A percentile compares a stretch with the other conserved stretches of the same genome.
phyloP scores from a whole-genome alignment of 2,329 filamentous ascomycete genomes.

The Albifimbria verrucaria region DNA sequence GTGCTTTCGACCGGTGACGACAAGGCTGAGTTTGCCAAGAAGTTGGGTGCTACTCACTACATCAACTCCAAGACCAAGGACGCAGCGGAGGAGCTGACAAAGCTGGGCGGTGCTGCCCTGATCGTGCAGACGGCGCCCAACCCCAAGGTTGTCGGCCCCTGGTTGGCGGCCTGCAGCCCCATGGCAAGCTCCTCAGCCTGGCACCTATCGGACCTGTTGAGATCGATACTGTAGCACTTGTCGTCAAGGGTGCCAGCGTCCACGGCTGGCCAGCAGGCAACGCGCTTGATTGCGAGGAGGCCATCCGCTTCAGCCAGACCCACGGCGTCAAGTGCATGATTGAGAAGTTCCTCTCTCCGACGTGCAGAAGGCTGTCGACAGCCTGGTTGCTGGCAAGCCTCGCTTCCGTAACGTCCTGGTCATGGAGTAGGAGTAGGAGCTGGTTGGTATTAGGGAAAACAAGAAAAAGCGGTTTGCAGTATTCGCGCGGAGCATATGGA shows the following conservation, averaged over 20 bases:
- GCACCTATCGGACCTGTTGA: constrained; percentile 46
- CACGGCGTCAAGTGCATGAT: constrained; percentile 64
- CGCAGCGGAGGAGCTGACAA: constrained; percentile 42
- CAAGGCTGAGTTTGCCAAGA: constrained; percentile 64
- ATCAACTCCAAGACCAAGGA: constrained; percentile 51
- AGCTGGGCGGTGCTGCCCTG: constrained; percentile 58
- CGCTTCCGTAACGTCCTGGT: constrained; percentile 43
- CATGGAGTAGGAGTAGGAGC: constrained; percentile 34
- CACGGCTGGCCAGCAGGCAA: constrained; percentile 63
- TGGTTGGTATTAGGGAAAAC: not conserved
- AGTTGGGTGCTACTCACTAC: constrained; percentile 42
- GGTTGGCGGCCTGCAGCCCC: constrained; percentile 47
- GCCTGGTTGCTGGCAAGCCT: constrained; percentile 36
- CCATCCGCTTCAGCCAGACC: constrained; percentile 60
- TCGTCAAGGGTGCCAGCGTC: constrained; percentile 54
- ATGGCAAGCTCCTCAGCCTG: constrained; percentile 59
- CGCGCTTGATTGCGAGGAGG: constrained; percentile 61
- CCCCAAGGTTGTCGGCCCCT: constrained; percentile 51
- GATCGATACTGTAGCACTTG: constrained; percentile 38
- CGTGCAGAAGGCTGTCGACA: constrained; percentile 41
- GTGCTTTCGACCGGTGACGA: constrained; percentile 63
- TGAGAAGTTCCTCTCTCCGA: constrained; percentile 60
- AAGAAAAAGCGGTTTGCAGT: no score
- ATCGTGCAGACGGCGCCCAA: constrained; percentile 64
- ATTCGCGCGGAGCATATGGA: no score